phyloP scores from a whole-genome alignment of 2,329 filamentous ascomycete species.

The Ophiostoma himal-ulmi region DNA sequence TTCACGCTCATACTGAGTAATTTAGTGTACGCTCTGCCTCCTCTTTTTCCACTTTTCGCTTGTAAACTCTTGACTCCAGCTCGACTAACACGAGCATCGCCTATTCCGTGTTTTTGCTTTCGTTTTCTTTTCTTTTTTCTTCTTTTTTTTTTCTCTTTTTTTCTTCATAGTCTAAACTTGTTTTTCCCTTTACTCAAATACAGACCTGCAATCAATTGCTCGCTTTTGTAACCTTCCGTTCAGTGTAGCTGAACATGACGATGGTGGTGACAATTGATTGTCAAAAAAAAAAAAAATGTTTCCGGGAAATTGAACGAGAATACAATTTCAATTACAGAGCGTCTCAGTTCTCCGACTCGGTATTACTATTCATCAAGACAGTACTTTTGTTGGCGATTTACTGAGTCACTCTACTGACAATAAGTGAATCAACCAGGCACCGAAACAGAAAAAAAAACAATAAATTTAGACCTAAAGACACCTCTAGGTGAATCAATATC shows the following conservation, averaged over 20 bases:
- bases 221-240: neutral
- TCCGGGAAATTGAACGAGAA: neutral
- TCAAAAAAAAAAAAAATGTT: neutral
- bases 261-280: neutral
- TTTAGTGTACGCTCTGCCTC: neutral
- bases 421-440: too few relatives aligned
- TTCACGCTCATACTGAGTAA: neutral
- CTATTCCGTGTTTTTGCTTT: neutral
- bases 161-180: neutral
- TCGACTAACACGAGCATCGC: slow-evolving; percentile 6
- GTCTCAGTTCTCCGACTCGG: too few relatives aligned
- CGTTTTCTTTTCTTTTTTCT: neutral
- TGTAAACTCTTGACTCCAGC: slow-evolving; percentile 6
- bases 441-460: too few relatives aligned
- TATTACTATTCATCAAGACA: neutral
- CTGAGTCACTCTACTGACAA: neutral
- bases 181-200: neutral
- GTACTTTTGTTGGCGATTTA: neutral
- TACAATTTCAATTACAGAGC: neutral
- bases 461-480: too few relatives aligned
- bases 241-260: neutral
- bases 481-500: neutral
- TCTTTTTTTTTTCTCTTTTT: neutral
- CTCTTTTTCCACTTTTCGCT: slow-evolving; percentile 2
- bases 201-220: neutral